These are phyloP conservation scores for Arthrobotrys sphaeroides DNA, from an alignment of 2,329 filamentous ascomycete genomes.

Conservation along the genomic window DNA sequence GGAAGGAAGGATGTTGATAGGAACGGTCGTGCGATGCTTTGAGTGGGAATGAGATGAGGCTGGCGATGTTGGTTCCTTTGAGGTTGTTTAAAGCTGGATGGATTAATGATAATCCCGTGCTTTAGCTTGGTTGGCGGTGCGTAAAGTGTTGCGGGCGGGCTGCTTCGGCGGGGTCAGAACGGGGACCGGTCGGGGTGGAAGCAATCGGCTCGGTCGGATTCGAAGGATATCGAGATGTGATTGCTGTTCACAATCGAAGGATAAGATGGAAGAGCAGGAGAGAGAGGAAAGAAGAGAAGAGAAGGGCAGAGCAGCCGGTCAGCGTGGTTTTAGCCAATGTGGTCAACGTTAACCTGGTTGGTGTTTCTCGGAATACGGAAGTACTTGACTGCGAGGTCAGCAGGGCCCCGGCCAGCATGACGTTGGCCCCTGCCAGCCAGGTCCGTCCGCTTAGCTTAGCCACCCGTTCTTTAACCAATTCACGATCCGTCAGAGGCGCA, in stretches of 20 bases:
- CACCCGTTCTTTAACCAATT: background rate
- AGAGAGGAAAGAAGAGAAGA: background rate
- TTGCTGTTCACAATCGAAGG: background rate
- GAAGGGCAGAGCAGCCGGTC: background rate
- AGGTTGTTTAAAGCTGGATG: background rate
- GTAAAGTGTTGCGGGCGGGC: conserved; percentile 6
- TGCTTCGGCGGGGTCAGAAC: too few species aligned
- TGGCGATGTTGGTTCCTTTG: conserved; percentile 25
- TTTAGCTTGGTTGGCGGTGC: too few species aligned
- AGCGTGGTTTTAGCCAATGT: background rate
- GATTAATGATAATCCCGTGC: conserved; percentile 21
- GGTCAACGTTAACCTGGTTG: too few species aligned
- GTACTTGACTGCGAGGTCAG: background rate
- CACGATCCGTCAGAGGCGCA: background rate
- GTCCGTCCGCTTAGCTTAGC: background rate
- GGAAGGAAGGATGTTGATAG: background rate
- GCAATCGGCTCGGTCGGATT: conserved; percentile 3
- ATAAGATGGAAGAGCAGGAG: background rate
- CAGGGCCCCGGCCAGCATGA: conserved; percentile 11
- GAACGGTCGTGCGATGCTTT: conserved; percentile 36
- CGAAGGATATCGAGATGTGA: background rate
- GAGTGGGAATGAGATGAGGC: conserved; percentile 45
- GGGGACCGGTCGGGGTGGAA: conserved; percentile 14
- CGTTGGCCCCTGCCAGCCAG: conserved; percentile 30
- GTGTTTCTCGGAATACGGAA: conserved; percentile 40